Evolutionary conservation across 2,329 filamentous ascomycete genomes (phyloP).

Genomic region (Acrodontium crateriforme): DNA sequence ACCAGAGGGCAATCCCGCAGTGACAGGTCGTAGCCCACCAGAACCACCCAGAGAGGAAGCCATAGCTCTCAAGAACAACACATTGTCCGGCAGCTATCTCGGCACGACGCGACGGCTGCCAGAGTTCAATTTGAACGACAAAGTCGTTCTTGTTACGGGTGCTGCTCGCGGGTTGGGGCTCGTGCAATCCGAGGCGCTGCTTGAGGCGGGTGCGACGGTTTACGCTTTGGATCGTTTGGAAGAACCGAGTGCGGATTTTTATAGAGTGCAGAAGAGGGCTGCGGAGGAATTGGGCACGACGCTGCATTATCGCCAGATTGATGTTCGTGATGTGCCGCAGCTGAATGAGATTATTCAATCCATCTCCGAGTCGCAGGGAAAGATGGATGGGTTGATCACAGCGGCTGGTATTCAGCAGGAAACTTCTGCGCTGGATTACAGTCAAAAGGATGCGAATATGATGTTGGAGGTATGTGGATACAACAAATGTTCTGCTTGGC

Average conservation of each 20-base stretch:
- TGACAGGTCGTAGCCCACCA: constrained; percentile 17
- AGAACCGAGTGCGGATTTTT: constrained; percentile 48
- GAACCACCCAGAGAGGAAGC: constrained; percentile 19
- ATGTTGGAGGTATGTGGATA: constrained; percentile 44
- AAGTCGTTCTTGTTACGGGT: constrained; percentile 53
- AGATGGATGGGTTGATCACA: constrained; percentile 66
- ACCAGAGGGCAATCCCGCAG: constrained; percentile 17
- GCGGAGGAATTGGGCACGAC: constrained; percentile 47
- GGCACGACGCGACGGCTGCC: constrained; percentile 38
- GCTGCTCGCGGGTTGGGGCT: constrained; percentile 61
- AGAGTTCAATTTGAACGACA: constrained; percentile 63
- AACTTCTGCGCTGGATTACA: constrained; percentile 67
- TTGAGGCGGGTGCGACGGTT: constrained; percentile 62
- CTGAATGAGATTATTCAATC: constrained; percentile 53
- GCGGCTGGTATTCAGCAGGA: constrained; percentile 72
- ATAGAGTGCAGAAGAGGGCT: constrained; percentile 49
- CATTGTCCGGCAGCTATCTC: constrained; percentile 17
- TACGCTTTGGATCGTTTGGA: constrained; percentile 52
- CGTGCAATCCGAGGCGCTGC: constrained; percentile 55
- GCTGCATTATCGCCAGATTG: constrained; percentile 62
- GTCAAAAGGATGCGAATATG: constrained; percentile 44
- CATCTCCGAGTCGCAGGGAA: constrained; percentile 57
- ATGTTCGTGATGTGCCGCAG: constrained; percentile 57
- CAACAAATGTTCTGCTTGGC: too few relatives aligned
- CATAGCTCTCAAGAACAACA: constrained; percentile 17